phyloP scores from a whole-genome alignment of 176 grass and related monocot genomes.

The Carex scoparia region DNA sequence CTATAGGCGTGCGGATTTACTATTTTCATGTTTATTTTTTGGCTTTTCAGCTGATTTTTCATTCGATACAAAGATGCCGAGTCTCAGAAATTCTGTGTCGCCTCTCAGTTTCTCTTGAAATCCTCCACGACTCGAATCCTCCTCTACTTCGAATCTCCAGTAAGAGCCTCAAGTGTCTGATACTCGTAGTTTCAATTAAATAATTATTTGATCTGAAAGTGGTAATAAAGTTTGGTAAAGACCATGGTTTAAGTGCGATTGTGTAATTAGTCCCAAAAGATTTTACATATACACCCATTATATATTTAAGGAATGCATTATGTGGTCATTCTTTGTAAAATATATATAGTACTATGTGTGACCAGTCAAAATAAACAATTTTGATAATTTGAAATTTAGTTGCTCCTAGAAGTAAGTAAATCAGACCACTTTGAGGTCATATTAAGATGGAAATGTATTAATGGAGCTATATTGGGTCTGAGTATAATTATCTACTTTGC shows the following conservation, averaged over 20 bases:
- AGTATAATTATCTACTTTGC: background rate
- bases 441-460: background rate
- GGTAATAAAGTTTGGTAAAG: background rate
- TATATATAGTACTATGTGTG: background rate
- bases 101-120: conserved; percentile 18
- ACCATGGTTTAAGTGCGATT: background rate
- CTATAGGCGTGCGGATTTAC: background rate
- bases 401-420: background rate
- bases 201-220: background rate
- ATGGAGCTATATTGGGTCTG: background rate
- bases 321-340: background rate
- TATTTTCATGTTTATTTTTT: background rate
- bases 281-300: background rate
- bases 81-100: background rate
- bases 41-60: conserved; percentile 16
- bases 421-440: background rate
- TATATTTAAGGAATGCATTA: background rate
- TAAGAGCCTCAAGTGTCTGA: background rate
- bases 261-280: background rate
- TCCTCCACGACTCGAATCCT: background rate
- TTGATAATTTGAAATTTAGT: background rate
- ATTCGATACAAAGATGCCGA: conserved; percentile 11
- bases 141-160: conserved; percentile 11
- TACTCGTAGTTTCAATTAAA: background rate
- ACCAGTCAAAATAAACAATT: background rate